These are phyloP conservation scores for Hypsizygus marmoreus DNA, from an alignment of 768 basidiomycete species.

Conservation along the genomic window DNA sequence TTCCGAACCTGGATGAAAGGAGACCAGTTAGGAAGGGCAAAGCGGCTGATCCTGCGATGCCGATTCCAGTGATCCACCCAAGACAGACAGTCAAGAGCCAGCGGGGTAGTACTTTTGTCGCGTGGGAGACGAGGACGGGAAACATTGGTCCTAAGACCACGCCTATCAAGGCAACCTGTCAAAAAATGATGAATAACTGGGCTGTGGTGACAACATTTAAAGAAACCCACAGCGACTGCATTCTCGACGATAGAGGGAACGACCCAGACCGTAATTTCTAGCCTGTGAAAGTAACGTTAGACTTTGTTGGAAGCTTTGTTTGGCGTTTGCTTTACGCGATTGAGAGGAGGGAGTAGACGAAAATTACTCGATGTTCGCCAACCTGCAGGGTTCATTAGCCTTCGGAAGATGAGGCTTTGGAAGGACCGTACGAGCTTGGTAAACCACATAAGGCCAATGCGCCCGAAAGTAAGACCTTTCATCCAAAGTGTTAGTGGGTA, in stretches of 20 bases:
- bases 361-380: conserved; percentile 34
- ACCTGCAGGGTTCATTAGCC: too few relatives aligned
- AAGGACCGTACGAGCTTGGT: conserved; percentile 38
- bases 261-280: conserved; percentile 66
- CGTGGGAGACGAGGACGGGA: conserved; percentile 41
- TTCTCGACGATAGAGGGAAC: conserved; percentile 64
- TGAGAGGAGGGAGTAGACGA: conserved; percentile 32
- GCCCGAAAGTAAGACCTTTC: conserved; percentile 51
- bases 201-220: too few relatives aligned
- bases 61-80: conserved; percentile 44
- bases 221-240: conserved; percentile 44
- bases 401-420: too few relatives aligned
- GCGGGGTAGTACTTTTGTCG: conserved; percentile 33
- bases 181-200: not conserved
- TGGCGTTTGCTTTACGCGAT: conserved; percentile 28
- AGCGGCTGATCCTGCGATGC: conserved; percentile 29
- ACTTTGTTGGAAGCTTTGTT: not conserved
- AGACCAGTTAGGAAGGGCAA: conserved; percentile 18
- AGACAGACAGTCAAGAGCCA: conserved; percentile 41
- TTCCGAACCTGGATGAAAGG: conserved; percentile 15
- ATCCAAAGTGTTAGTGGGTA: not conserved
- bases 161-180: conserved; percentile 47
- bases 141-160: conserved; percentile 58
- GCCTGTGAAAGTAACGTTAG: conserved; percentile 23
- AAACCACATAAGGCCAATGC: conserved; percentile 52